Percentiles rank a stretch among this genome's conserved stretches.
These are phyloP conservation scores for Exophiala sp. DNA, from an alignment of 2,329 filamentous ascomycete genomes.

Conservation along the genomic window DNA sequence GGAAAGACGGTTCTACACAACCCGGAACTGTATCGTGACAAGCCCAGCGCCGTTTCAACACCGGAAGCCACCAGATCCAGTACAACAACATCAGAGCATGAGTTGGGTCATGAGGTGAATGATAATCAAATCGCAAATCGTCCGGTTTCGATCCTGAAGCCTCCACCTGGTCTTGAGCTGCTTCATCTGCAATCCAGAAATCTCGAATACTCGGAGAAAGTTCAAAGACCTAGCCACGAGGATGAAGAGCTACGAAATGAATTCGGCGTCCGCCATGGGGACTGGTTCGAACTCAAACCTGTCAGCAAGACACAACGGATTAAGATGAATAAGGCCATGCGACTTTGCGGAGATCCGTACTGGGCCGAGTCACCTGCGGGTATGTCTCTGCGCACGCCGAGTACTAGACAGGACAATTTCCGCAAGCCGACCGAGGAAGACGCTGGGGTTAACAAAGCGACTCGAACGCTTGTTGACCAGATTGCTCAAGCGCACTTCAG, in stretches of 20 bases:
- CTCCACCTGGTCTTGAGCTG: constrained; percentile 13
- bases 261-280: constrained; percentile 17
- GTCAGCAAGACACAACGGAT: constrained; percentile 14
- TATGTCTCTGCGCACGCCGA: background rate
- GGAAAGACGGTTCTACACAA: constrained; percentile 27
- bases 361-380: constrained; percentile 3
- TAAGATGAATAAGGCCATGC: constrained; percentile 20
- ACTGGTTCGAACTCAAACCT: constrained; percentile 22
- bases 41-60: constrained; percentile 1
- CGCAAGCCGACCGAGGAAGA: constrained; percentile 3
- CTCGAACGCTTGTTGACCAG: constrained; percentile 10
- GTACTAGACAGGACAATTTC: constrained; percentile 2
- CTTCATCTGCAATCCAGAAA: background rate
- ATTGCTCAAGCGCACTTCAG: constrained; percentile 14
- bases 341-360: constrained; percentile 5
- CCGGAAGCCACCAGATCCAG: background rate
- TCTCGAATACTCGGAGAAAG: background rate
- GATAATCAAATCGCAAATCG: background rate
- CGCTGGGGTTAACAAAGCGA: background rate
- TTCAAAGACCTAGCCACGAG: background rate
- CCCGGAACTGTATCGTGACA: constrained; percentile 21
- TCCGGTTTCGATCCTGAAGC: constrained; percentile 3
- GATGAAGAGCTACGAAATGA: constrained; percentile 13
- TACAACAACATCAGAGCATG: constrained; percentile 4
- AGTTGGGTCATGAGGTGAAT: background rate